A percentile compares a stretch with the other conserved stretches of the same genome.
Conservation (phyloP, 176 grass and related monocot genomes). For the Olyra latifolia region DNA sequence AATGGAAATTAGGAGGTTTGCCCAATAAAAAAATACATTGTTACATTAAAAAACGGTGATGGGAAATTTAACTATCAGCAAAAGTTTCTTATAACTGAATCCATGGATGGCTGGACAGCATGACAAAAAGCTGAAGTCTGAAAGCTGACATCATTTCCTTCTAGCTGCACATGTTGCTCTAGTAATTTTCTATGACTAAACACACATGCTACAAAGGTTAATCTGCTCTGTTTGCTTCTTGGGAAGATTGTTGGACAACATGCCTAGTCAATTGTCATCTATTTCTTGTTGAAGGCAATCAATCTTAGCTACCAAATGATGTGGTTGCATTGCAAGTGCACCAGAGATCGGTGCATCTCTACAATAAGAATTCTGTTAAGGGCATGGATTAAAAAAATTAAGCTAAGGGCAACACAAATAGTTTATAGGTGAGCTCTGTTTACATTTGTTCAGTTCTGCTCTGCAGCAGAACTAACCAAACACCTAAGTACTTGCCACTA, state of each 20-base stretch:
- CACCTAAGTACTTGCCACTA: no score
- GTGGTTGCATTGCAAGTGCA: neutral
- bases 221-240: neutral
- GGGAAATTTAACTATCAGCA: neutral
- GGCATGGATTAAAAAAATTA: neutral
- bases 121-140: neutral
- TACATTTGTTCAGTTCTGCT: neutral
- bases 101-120: neutral
- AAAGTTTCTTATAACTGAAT: no score
- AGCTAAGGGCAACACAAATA: neutral
- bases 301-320: conserved; percentile 6
- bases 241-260: neutral
- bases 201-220: neutral
- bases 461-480: neutral
- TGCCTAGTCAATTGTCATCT: neutral
- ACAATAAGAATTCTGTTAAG: neutral
- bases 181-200: no score
- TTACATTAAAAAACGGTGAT: no score
- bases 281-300: conserved; percentile 1
- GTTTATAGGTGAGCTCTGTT: neutral
- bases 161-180: neutral
- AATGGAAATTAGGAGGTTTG: no score
- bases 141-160: neutral
- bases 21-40: no score
- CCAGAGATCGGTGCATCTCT: neutral